Percentiles rank a stretch among this genome's conserved stretches.
These are phyloP conservation scores for Calonectria hongkongensis DNA, from an alignment of 2,329 filamentous ascomycete species.

Conservation along the genomic window DNA sequence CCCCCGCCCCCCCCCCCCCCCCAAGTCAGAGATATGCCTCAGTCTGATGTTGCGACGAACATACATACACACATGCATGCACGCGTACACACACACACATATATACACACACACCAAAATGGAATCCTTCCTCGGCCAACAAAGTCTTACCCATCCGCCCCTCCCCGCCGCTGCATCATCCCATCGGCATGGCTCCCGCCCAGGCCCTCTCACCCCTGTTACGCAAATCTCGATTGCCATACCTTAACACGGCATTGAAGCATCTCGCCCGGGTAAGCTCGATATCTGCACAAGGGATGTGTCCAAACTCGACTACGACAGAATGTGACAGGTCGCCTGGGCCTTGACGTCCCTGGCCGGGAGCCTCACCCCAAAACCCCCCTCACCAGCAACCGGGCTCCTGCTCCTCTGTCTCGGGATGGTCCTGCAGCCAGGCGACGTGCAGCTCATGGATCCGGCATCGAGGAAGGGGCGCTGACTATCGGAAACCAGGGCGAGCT, in stretches of 20 bases:
- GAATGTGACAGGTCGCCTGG: slow-evolving; percentile 34
- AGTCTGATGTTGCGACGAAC: slow-evolving; percentile 20
- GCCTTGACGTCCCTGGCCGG: background rate
- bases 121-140: slow-evolving; percentile 24
- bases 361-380: slow-evolving; percentile 24
- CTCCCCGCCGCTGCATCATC: slow-evolving; percentile 42
- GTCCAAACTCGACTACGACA: slow-evolving; percentile 11
- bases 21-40: slow-evolving; percentile 25
- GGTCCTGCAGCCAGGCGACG: slow-evolving; percentile 34
- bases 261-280: slow-evolving; percentile 23
- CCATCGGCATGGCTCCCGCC: slow-evolving; percentile 23
- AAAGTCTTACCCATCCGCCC: slow-evolving; percentile 19
- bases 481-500: slow-evolving; percentile 13
- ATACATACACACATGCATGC: background rate
- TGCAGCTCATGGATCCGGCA: slow-evolving; percentile 28
- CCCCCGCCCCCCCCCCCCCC: too few species aligned
- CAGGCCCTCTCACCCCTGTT: slow-evolving; percentile 38
- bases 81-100: too few species aligned
- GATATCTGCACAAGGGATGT: slow-evolving; percentile 8
- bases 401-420: slow-evolving; percentile 35
- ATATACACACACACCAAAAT: background rate
- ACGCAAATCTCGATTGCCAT: slow-evolving; percentile 55
- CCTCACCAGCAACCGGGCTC: slow-evolving; percentile 21
- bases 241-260: slow-evolving; percentile 48
- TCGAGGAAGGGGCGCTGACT: slow-evolving; percentile 18